Evolutionary conservation across 2,329 filamentous ascomycete species (phyloP).

Genomic region (Trichoderma simmonsii): DNA sequence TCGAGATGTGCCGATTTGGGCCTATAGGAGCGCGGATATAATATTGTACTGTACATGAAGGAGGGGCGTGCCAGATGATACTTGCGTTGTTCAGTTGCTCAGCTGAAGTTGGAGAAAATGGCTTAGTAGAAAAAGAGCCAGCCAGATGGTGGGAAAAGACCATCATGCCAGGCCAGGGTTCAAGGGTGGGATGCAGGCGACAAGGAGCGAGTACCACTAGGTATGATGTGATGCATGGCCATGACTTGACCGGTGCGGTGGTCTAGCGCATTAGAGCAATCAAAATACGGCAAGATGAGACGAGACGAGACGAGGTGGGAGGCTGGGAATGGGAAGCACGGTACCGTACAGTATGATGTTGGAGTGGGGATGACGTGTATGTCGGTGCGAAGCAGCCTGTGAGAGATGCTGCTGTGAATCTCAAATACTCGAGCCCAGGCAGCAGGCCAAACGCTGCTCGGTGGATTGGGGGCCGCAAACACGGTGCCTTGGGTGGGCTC

Average conservation of each 20-base stretch:
- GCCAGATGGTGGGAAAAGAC: neutral
- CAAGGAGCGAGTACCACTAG: neutral
- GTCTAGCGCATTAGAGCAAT: neutral
- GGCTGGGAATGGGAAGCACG: neutral
- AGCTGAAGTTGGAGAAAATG: conserved; percentile 6
- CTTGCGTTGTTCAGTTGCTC: neutral
- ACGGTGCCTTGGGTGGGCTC: neutral
- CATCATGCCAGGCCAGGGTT: neutral
- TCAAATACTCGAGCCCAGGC: neutral
- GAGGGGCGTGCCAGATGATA: neutral
- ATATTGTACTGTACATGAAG: neutral
- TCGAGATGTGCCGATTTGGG: neutral
- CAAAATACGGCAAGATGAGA: neutral
- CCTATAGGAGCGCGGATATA: neutral
- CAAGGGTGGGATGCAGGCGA: neutral
- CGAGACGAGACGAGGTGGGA: neutral
- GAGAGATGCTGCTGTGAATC: neutral
- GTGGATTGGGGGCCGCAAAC: neutral
- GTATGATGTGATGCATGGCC: neutral
- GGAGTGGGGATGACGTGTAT: neutral
- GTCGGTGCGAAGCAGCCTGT: neutral
- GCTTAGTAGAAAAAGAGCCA: neutral
- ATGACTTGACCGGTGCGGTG: neutral
- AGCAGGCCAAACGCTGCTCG: neutral
- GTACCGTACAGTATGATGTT: neutral